These are phyloP conservation scores for Thymus quinquecostatus DNA, from an alignment of 257 asterid species.

Conservation along the genomic window DNA sequence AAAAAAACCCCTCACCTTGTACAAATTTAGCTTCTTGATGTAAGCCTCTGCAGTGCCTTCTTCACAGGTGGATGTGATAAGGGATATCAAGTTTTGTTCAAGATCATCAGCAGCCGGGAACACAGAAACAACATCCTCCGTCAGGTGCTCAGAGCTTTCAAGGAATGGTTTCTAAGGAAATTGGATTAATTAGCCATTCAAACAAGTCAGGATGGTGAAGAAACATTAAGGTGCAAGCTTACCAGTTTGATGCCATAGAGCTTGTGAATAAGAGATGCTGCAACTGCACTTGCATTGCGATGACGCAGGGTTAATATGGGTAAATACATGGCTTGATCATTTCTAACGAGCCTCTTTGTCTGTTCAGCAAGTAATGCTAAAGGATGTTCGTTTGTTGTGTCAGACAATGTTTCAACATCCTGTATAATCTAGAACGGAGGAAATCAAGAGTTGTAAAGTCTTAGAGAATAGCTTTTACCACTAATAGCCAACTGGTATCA, in stretches of 20 bases:
- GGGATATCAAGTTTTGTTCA: conserved; percentile 68
- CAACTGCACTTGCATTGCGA: conserved; percentile 75
- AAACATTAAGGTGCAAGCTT: conserved; percentile 38
- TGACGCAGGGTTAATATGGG: conserved; percentile 80
- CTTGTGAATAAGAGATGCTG: conserved; percentile 90
- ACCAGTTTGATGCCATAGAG: conserved; percentile 91
- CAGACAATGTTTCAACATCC: conserved; percentile 79
- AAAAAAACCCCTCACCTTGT: conserved; percentile 60
- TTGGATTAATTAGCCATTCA: conserved; percentile 35
- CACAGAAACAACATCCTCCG: conserved; percentile 92
- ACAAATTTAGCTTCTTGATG: conserved; percentile 67
- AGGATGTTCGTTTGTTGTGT: conserved; percentile 80
- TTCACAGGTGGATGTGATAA: conserved; percentile 67
- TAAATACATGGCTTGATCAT: conserved; percentile 58
- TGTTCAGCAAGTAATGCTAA: conserved; percentile 86
- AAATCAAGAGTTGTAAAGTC: conserved; percentile 32
- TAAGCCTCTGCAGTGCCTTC: conserved; percentile 82
- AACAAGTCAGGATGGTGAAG: conserved; percentile 20
- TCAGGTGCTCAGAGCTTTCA: conserved; percentile 86
- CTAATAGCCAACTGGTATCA: neutral
- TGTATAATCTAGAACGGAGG: conserved; percentile 63
- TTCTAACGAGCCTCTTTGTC: conserved; percentile 62
- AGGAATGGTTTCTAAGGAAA: conserved; percentile 83
- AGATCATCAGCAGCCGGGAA: conserved; percentile 93
- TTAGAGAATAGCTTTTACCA: conserved; percentile 8